A percentile compares a stretch with the other conserved stretches of the same genome.
Conservation (phyloP, 768 basidiomycete genomes). For the Podaxis carcinomalis region DNA sequence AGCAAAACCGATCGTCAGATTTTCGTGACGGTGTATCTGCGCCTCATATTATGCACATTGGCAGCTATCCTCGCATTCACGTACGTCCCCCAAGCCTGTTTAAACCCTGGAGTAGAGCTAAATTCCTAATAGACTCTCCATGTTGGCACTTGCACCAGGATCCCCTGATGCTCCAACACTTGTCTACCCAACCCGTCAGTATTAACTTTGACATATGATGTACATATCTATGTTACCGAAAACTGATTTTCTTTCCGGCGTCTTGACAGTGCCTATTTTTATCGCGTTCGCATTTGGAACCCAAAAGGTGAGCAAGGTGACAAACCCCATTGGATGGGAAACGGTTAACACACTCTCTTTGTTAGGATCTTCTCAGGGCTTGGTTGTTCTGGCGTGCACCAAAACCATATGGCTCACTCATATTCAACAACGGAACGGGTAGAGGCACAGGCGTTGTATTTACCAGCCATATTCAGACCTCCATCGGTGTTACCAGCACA, state of each 20-base stretch:
- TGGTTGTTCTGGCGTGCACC: conserved; percentile 6
- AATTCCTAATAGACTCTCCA: not conserved
- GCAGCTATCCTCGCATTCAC: conserved; percentile 1
- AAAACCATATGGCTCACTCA: not conserved
- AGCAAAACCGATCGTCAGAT: not conserved
- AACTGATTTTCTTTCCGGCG: not conserved
- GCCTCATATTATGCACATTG: conserved; percentile 1
- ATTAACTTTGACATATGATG: not conserved
- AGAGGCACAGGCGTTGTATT: too few relatives aligned
- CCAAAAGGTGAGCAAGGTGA: conserved; percentile 3
- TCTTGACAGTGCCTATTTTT: conserved; percentile 7
- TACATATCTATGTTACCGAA: not conserved
- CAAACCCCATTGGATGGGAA: not conserved
- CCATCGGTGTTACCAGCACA: too few relatives aligned
- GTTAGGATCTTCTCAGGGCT: conserved; percentile 1
- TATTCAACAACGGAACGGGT: not conserved
- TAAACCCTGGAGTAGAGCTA: not conserved
- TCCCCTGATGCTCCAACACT: not conserved
- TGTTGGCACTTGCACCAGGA: not conserved
- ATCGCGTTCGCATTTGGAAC: conserved; percentile 10
- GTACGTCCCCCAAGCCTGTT: not conserved
- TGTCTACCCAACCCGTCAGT: conserved; percentile 3
- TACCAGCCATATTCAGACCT: too few relatives aligned
- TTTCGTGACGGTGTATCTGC: conserved; percentile 1
- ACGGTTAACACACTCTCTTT: not conserved